Base-by-base conservation (phyloP, 805 yeast genomes). In the Starmera dryadoides region DNA sequence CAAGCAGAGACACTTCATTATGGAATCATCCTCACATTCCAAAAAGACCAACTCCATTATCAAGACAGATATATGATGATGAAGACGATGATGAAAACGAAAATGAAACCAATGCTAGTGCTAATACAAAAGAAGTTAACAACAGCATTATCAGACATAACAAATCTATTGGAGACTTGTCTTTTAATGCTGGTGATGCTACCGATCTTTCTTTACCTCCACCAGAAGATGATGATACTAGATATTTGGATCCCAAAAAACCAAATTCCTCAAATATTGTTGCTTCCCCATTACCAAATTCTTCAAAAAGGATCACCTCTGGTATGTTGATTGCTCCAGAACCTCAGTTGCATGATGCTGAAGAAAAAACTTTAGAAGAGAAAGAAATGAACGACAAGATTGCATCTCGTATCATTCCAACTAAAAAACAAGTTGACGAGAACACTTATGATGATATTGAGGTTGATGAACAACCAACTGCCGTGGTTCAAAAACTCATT, bases 301-400 rank as follows among this genome's bases (percentile, higher is more conserved):
- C 56, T 1, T 48, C 58, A 8, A 54, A 63, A 36, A 59, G 72
- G 50, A 64, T 66, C 35, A 62, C 69, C 2, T 65, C 71, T 2
- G 72, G 72, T 12, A 66, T 64, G 66, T 49, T 68, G 18, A 52
- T 64, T 12, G 65, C 63, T 19, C 73, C 73, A 2, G 71, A 66
- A 43, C 71, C 71, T 17, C 63, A 58, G 45, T 50, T 66, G 38
- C 55, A 63, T 17, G 71, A 64, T 40, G 59, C 65, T 10, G 68
- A 62, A 41, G 63, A 58, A 33, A 59, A 58, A 32, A 50, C 66
- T 15, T 50, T 55, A 19, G 66, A 64, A 37, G 70, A 69, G 12
- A 68, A 43, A 54, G 68, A 52, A 39, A 50, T 47, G 34, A 50
- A 48, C 41, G 59, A 56, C 30, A 50, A 47, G 29, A 32, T 49